Conservation (phyloP, 176 grass and related monocot species). For the Poa pratensis region DNA sequence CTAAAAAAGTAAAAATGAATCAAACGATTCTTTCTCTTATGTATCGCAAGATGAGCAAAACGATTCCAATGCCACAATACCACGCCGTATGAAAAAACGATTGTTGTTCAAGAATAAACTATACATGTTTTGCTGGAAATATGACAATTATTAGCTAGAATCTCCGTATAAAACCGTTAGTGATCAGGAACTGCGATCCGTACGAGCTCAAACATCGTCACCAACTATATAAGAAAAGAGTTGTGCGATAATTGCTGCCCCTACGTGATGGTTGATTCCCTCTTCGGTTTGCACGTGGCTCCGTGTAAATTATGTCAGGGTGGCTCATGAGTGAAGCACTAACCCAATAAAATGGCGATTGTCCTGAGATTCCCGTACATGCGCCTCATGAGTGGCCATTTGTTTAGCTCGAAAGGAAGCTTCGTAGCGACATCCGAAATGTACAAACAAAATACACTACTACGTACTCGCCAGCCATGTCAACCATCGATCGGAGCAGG, state of each 20-base stretch:
- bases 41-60: background rate
- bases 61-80: conserved; percentile 18
- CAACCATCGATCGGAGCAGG: conserved; percentile 11
- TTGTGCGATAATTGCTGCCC: background rate
- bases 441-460: background rate
- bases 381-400: conserved; percentile 28
- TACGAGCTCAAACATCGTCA: background rate
- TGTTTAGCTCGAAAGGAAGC: conserved; percentile 39
- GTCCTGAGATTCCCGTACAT: conserved; percentile 54
- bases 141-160: background rate
- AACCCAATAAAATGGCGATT: conserved; percentile 32
- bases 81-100: background rate
- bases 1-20: background rate
- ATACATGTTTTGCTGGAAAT: background rate
- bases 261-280: conserved; percentile 42
- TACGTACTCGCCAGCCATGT: conserved; percentile 28
- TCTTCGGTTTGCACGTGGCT: conserved; percentile 50
- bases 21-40: background rate
- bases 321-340: conserved; percentile 22
- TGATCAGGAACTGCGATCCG: background rate
- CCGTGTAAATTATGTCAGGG: conserved; percentile 26
- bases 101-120: background rate
- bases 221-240: background rate
- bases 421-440: conserved; percentile 37
- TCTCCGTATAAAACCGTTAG: conserved; percentile 29